Evolutionary conservation across 495 filamentous ascomycete species (phyloP).

Genomic region (Cairneyella variabilis): DNA sequence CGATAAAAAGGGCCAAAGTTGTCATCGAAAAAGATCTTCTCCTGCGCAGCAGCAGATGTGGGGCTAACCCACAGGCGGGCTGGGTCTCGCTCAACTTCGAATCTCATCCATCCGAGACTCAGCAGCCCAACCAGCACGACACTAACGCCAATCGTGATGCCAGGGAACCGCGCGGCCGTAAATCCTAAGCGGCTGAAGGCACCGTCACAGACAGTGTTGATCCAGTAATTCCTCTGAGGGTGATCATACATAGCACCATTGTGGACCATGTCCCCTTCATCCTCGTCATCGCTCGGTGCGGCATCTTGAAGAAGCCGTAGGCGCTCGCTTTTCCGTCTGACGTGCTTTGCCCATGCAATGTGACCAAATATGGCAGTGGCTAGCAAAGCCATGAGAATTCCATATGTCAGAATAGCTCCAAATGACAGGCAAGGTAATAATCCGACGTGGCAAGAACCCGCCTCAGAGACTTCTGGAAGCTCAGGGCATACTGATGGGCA

Average conservation of each 20-base stretch:
- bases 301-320: conserved; percentile 83
- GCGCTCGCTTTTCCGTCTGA: conserved; percentile 70
- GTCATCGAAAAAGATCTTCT: conserved; percentile 92
- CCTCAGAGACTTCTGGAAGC: conserved; percentile 65
- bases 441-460: conserved; percentile 75
- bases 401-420: conserved; percentile 82
- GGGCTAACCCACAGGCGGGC: conserved; percentile 95
- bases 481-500: conserved; percentile 81
- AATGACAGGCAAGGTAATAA: conserved; percentile 87
- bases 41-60: conserved; percentile 81
- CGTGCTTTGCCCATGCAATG: conserved; percentile 67
- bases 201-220: conserved; percentile 76
- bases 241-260: conserved; percentile 65
- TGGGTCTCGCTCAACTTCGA: conserved; percentile 82
- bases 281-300: conserved; percentile 81
- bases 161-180: conserved; percentile 76
- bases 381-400: conserved; percentile 63
- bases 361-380: conserved; percentile 66
- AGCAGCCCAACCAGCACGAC: conserved; percentile 68
- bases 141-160: conserved; percentile 70
- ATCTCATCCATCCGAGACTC: conserved; percentile 82
- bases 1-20: conserved; percentile 96
- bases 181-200: conserved; percentile 81
- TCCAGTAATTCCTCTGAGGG: conserved; percentile 64
- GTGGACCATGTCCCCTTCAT: conserved; percentile 76